Conservation (phyloP, 805 yeast species). For the Starmerella geochares region DNA sequence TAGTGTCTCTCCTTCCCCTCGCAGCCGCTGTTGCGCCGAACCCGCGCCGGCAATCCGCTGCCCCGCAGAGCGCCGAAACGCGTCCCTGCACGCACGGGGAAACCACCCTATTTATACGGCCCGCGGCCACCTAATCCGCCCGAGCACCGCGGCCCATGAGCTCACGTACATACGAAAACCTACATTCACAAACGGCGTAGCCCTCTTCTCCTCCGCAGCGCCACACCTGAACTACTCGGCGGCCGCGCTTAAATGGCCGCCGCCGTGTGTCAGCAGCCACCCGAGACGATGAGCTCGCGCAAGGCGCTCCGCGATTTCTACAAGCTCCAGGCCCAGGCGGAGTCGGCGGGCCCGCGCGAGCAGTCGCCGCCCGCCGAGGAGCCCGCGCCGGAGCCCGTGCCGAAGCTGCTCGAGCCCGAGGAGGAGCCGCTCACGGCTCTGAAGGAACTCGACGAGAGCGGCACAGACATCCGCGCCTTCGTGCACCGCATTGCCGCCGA, state of each 20-base stretch:
- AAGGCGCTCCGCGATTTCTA: constrained; percentile 33
- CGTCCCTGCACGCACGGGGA: too few species aligned
- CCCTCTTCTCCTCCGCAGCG: too few species aligned
- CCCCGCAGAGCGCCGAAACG: not conserved
- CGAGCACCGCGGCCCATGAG: not conserved
- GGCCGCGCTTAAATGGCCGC: not conserved
- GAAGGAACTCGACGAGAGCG: constrained; percentile 24
- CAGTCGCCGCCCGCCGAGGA: not conserved
- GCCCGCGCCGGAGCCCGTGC: not conserved
- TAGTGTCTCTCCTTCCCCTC: not conserved
- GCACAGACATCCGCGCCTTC: constrained; percentile 18
- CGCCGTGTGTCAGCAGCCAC: constrained; percentile 3
- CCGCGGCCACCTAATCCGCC: not conserved
- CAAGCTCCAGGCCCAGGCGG: constrained; percentile 26
- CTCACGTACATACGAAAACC: not conserved
- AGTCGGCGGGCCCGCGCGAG: not conserved
- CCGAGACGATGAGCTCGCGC: constrained; percentile 17
- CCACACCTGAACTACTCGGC: too few species aligned
- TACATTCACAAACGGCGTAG: too few species aligned
- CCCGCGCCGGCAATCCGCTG: too few species aligned
- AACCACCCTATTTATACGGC: constrained; percentile 1
- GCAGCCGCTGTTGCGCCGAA: too few species aligned
- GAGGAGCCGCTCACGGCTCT: constrained; percentile 21
- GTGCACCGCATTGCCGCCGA: constrained; percentile 20
- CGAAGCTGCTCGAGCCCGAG: constrained; percentile 9